phyloP scores from a whole-genome alignment of 768 basidiomycete species.

The Cystofilobasidium capitatum region DNA sequence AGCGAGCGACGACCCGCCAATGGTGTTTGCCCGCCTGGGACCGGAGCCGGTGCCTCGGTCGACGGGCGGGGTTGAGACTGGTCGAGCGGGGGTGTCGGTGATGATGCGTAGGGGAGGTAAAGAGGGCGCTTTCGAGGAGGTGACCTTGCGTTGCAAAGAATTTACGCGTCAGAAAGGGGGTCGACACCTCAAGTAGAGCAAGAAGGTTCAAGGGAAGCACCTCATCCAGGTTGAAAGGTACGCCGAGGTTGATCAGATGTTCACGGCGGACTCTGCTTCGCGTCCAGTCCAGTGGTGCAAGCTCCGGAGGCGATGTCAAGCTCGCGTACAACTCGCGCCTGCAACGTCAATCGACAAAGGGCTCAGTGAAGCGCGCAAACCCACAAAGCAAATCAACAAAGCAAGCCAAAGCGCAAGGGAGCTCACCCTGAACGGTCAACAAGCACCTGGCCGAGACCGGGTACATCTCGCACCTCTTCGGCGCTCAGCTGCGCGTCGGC shows the following conservation, averaged over 20 bases:
- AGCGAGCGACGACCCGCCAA: conserved; percentile 31
- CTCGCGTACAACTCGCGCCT: conserved; percentile 77
- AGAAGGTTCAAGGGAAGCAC: conserved; percentile 41
- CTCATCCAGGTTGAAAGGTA: conserved; percentile 92
- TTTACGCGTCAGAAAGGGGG: conserved; percentile 29
- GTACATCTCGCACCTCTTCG: conserved; percentile 56
- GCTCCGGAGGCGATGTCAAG: conserved; percentile 41
- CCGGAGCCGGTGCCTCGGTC: not conserved
- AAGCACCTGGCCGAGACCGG: conserved; percentile 70
- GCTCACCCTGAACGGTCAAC: conserved; percentile 62
- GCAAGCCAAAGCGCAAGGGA: not conserved
- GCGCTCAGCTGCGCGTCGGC: conserved; percentile 41
- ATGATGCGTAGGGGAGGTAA: conserved; percentile 73
- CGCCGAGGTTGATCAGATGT: conserved; percentile 80
- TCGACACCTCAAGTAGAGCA: conserved; percentile 47
- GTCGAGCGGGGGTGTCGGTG: conserved; percentile 42
- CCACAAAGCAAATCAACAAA: not conserved
- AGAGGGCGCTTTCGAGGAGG: conserved; percentile 34
- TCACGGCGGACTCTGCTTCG: conserved; percentile 81
- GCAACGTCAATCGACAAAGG: conserved; percentile 23
- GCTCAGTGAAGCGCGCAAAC: not conserved
- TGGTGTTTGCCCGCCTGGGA: conserved; percentile 23
- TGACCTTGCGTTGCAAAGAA: conserved; percentile 32
- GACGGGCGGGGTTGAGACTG: conserved; percentile 14
- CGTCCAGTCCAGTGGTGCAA: conserved; percentile 83